phyloP scores from a whole-genome alignment of 192 early-diverging fungal genomes.

The Mortierella alpina region DNA sequence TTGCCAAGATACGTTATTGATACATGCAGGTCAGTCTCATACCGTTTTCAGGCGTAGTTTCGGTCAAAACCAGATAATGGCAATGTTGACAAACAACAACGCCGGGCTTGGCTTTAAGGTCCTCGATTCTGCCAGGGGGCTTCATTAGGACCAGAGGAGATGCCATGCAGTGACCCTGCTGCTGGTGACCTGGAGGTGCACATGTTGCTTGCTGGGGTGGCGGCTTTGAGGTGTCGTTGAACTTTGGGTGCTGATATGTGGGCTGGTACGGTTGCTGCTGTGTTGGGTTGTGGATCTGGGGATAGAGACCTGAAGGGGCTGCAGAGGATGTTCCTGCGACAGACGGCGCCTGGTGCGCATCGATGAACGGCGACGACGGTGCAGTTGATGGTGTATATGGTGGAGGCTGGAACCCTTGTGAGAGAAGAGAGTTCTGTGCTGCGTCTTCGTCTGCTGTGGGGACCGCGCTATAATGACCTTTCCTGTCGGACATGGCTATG shows the following conservation, averaged over 20 bases:
- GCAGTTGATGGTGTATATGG: constrained; percentile 49
- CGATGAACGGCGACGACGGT: constrained; percentile 31
- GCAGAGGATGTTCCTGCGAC: constrained; percentile 6
- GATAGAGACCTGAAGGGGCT: constrained; percentile 25
- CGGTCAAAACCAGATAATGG: constrained; percentile 35
- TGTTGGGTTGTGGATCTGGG: constrained; percentile 18
- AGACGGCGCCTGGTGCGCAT: constrained; percentile 12
- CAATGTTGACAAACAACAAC: constrained; percentile 50
- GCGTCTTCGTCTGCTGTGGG: constrained; percentile 13
- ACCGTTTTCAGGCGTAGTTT: constrained; percentile 45
- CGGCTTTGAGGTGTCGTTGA: constrained; percentile 27
- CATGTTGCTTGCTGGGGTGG: constrained; percentile 5
- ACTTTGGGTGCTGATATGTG: constrained; percentile 31
- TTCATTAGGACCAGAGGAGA: constrained; percentile 36
- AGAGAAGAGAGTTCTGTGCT: constrained; percentile 6
- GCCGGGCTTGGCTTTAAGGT: constrained; percentile 28
- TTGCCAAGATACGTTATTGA: neutral
- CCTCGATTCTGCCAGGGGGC: constrained; percentile 35
- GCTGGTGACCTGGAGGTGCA: neutral
- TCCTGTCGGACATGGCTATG: constrained; percentile 43
- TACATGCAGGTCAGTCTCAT: neutral
- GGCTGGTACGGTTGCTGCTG: constrained; percentile 31
- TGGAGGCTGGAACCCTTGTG: constrained; percentile 35
- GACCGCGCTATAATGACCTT: constrained; percentile 28
- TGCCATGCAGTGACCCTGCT: constrained; percentile 6